phyloP scores from a whole-genome alignment of 2,329 filamentous ascomycete genomes.

The Botrytis paeoniae region DNA sequence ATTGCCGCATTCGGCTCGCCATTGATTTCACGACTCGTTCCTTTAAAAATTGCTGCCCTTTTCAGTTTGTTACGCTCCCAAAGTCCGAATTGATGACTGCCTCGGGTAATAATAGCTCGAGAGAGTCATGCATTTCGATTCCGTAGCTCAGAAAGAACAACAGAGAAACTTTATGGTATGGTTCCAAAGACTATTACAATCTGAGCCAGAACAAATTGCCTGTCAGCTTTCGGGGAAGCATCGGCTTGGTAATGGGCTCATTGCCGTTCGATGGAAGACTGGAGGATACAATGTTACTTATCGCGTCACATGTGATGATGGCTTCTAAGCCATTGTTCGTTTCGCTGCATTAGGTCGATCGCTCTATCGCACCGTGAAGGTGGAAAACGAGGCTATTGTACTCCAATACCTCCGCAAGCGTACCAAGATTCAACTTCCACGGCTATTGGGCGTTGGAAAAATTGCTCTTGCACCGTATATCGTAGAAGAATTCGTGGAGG shows the following conservation, averaged over 20 bases:
- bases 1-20: too few species aligned
- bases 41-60: not conserved
- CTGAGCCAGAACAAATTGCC: not conserved
- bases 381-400: slow-evolving; percentile 33
- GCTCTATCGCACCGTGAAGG: slow-evolving; percentile 35
- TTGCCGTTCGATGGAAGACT: not conserved
- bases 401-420: slow-evolving; percentile 27
- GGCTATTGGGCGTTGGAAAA: not conserved
- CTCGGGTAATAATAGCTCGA: not conserved
- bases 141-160: not conserved
- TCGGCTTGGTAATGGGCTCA: not conserved
- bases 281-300: not conserved
- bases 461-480: slow-evolving; percentile 38
- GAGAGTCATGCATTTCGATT: not conserved
- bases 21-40: not conserved
- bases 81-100: not conserved
- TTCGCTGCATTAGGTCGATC: slow-evolving; percentile 35
- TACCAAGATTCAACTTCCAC: slow-evolving; percentile 33
- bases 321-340: slow-evolving; percentile 3
- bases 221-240: not conserved
- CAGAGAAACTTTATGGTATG: not conserved
- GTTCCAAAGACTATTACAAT: not conserved
- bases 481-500: slow-evolving; percentile 38
- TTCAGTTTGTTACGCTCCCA: not conserved
- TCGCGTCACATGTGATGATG: not conserved